Evolutionary conservation across 805 yeast species (phyloP), one percentile per base, ranked within the genome.

Genomic region (Zygoascus biomembranicola): DNA sequence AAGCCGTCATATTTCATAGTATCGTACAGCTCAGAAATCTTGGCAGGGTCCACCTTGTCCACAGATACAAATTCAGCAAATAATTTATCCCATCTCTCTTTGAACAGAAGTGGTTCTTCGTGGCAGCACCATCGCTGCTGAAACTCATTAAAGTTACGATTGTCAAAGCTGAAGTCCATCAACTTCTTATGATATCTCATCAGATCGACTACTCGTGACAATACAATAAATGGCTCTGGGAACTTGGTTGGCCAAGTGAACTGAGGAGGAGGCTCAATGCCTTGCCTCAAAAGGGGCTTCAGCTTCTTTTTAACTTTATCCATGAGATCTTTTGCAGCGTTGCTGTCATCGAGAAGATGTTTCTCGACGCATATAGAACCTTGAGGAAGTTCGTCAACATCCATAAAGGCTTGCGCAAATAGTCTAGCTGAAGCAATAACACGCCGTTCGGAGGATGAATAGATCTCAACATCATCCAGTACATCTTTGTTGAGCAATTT

Each of bases 191-290:
- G 97, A 69, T 85, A 90, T 68, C 84, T 89, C 98, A 94, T 92
- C 63, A 94, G 75, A 63, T 90, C 97, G 43, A 94, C 96, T 28
- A 94, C 99, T 58, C 97, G 76, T 65, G 89, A 87, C 62, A 95
- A 87, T 14, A 94, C 99, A 49, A 84, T 81, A 65, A 89, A 92
- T 1, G 99, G 99, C 66, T 94, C 95, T 0, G 99, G 98, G 87
- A 94, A 90, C 66, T 89, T 89, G 18, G 94, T 87, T 0, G 99
- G 99, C 99, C 99, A 94, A 0, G 99, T 87, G 69, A 94, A 94
- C 65, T 94, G 97, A 0, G 95, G 87, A 16, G 99, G 98, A 0
- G 98, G 97, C 62, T 89, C 96, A 52, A 89, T 87, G 1, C 99
- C 99, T 69, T 90, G 94, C 70, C 99, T 80, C 51, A 94, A 74